A percentile compares a stretch with the other conserved stretches of the same genome.
Conservation (phyloP, 768 basidiomycete species). For the Coprinellus aureogranulatus region DNA sequence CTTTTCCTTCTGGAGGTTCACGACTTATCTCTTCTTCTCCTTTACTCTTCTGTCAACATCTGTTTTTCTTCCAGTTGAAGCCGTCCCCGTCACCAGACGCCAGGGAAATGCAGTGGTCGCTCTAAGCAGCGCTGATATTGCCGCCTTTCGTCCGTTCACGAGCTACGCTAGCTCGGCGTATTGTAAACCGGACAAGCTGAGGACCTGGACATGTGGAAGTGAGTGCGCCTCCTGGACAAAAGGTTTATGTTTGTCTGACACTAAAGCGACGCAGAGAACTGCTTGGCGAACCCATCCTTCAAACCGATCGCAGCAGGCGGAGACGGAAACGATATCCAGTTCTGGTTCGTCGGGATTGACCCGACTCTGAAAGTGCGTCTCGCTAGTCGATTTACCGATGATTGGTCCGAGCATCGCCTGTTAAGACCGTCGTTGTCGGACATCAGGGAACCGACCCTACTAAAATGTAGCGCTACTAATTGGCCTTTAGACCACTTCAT, state of each 20-base stretch:
- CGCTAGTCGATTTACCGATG: neutral
- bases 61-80: neutral
- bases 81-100: neutral
- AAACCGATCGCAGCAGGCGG: constrained; percentile 50
- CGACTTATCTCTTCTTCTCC: neutral
- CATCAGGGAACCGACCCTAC: constrained; percentile 36
- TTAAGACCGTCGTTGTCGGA: constrained; percentile 32
- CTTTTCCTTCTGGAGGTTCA: neutral
- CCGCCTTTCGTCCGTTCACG: constrained; percentile 44
- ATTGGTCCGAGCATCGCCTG: neutral
- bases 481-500: too few species aligned
- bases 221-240: too few species aligned
- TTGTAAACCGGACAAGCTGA: constrained; percentile 41
- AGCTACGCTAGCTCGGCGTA: constrained; percentile 52
- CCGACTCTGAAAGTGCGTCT: constrained; percentile 28
- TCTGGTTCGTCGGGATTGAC: constrained; percentile 47
- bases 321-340: constrained; percentile 41
- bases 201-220: constrained; percentile 54
- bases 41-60: neutral
- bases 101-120: neutral
- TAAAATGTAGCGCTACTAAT: constrained; percentile 27
- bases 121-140: constrained; percentile 32
- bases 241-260: neutral
- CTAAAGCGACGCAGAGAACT: constrained; percentile 33
- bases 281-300: constrained; percentile 46